Evolutionary conservation across 192 early-diverging fungal genomes (phyloP).

Genomic region (Rhizoclosmatium sp.): DNA sequence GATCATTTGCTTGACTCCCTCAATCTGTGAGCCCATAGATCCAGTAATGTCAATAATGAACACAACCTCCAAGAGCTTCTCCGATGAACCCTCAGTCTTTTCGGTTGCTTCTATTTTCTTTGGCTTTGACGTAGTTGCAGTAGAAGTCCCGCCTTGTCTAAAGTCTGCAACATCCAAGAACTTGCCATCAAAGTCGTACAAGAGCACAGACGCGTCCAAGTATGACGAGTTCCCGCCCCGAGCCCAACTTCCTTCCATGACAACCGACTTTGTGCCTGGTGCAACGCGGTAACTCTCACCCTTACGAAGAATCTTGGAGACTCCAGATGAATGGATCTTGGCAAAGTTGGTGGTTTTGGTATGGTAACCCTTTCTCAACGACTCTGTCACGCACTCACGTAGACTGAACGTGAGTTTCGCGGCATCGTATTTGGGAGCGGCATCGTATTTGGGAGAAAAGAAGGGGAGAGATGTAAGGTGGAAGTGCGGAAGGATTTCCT

Average conservation of each 20-base stretch:
- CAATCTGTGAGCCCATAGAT: slow-evolving; percentile 34
- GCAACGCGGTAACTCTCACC: slow-evolving; percentile 42
- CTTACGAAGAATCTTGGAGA: slow-evolving; percentile 44
- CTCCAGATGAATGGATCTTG: slow-evolving; percentile 39
- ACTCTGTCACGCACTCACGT: slow-evolving; percentile 28
- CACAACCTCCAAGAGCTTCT: slow-evolving; percentile 30
- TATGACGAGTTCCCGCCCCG: slow-evolving; percentile 7
- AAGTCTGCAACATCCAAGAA: slow-evolving; percentile 19
- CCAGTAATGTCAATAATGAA: slow-evolving; percentile 37
- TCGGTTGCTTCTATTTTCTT: too few species aligned
- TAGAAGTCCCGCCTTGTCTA: background rate
- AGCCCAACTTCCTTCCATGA: slow-evolving; percentile 49
- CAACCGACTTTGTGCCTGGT: slow-evolving; percentile 36
- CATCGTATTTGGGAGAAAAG: slow-evolving; percentile 7
- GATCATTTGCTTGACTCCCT: slow-evolving; percentile 40
- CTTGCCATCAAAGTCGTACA: slow-evolving; percentile 37
- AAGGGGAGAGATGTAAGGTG: slow-evolving; percentile 29
- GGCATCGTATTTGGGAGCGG: slow-evolving; percentile 18
- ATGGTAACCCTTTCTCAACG: slow-evolving; percentile 46
- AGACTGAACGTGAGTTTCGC: slow-evolving; percentile 29
- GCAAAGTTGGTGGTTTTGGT: slow-evolving; percentile 43
- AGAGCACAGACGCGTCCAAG: slow-evolving; percentile 41
- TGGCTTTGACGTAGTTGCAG: too few species aligned
- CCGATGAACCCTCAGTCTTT: too few species aligned
- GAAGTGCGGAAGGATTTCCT: slow-evolving; percentile 28